These are phyloP conservation scores for Paspalum vaginatum DNA, from an alignment of 176 grass and related monocot genomes.

Conservation along the genomic window DNA sequence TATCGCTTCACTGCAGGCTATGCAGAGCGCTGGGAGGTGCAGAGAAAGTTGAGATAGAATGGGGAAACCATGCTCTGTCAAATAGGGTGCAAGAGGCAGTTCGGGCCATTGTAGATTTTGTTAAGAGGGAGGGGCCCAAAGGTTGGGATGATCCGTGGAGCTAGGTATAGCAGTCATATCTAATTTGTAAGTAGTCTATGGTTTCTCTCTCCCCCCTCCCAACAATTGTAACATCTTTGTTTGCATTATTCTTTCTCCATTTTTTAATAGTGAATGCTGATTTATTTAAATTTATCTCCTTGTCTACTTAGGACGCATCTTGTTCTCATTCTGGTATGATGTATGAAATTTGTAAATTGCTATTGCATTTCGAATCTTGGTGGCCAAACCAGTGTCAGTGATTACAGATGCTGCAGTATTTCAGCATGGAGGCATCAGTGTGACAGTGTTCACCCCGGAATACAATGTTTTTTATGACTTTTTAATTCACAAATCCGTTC, in stretches of 20 bases:
- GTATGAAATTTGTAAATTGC: constrained; percentile 42
- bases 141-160: constrained; percentile 99
- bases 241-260: constrained; percentile 22
- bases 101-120: constrained; percentile 90
- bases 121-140: constrained; percentile 94
- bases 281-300: constrained; percentile 33
- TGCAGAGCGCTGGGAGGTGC: constrained; percentile 80
- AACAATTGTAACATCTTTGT: constrained; percentile 18
- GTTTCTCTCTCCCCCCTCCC: not conserved
- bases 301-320: not conserved
- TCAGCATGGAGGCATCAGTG: not conserved
- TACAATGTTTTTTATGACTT: not conserved
- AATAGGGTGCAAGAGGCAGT: constrained; percentile 94
- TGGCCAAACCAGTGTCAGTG: not conserved
- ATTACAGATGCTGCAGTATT: not conserved
- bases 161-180: constrained; percentile 50
- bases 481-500: not conserved
- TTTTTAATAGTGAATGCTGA: constrained; percentile 29
- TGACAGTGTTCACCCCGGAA: not conserved
- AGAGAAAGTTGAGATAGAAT: constrained; percentile 94
- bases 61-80: constrained; percentile 87
- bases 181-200: constrained; percentile 39
- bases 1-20: constrained; percentile 56
- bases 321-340: constrained; percentile 11
- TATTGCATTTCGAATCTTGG: not conserved